Evolutionary conservation across 1,284 basidiomycete genomes (phyloP).

Genomic region (Ganoderma resinaceum): DNA sequence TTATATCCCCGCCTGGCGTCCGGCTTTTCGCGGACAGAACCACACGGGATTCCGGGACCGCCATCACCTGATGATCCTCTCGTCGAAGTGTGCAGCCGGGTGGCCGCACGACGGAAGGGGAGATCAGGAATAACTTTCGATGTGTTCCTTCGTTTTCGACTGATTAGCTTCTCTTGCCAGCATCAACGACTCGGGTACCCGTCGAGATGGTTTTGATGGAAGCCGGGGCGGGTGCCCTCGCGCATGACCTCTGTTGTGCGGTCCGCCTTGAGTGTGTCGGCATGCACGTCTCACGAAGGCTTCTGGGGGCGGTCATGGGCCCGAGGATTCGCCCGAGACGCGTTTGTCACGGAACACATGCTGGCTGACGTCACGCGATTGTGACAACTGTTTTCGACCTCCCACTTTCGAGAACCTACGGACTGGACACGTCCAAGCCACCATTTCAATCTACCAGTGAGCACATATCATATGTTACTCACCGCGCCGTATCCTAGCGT

Average conservation of each 20-base stretch:
- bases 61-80: background rate
- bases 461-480: background rate
- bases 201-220: background rate
- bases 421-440: too few relatives aligned
- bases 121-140: background rate
- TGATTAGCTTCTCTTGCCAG: background rate
- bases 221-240: background rate
- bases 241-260: background rate
- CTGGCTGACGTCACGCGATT: background rate
- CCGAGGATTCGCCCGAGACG: constrained; percentile 3
- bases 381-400: background rate
- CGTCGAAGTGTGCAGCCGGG: background rate
- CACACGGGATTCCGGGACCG: background rate
- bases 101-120: background rate
- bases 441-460: too few relatives aligned
- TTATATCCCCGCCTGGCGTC: background rate
- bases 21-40: background rate
- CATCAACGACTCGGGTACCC: background rate
- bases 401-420: background rate
- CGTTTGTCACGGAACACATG: background rate
- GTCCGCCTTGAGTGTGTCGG: background rate
- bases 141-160: background rate
- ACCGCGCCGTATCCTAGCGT: background rate
- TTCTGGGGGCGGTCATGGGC: background rate
- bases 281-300: background rate